Evolutionary conservation across 345 rosid genomes (phyloP).

Genomic region (Sonneratia alba): DNA sequence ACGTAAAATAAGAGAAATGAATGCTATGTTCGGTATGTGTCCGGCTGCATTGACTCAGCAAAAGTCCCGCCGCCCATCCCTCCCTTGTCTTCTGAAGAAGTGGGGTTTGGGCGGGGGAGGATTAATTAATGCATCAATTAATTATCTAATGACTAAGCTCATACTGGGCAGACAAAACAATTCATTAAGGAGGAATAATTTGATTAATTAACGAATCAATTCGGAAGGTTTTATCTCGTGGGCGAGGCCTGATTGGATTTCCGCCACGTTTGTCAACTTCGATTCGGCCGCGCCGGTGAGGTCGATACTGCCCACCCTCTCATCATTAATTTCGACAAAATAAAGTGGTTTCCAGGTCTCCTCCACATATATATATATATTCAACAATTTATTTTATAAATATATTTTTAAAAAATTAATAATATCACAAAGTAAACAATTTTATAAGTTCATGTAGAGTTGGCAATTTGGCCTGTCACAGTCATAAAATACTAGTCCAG

Average conservation of each 20-base stretch:
- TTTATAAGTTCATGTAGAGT: too few species aligned
- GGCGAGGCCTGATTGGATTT: slow-evolving; percentile 5
- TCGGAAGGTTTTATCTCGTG: neutral
- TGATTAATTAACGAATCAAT: neutral
- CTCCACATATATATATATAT: neutral
- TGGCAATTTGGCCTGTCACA: too few species aligned
- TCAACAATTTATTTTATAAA: too few species aligned
- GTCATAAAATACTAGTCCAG: too few species aligned
- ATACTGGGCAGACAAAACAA: too few species aligned
- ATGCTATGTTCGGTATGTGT: neutral
- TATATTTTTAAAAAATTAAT: too few species aligned
- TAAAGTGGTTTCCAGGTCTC: neutral
- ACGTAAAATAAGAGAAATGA: too few species aligned
- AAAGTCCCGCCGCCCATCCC: neutral
- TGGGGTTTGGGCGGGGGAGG: neutral
- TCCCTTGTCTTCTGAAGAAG: neutral
- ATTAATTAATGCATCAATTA: neutral
- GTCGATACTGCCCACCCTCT: neutral
- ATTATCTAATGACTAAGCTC: neutral
- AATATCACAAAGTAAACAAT: too few species aligned
- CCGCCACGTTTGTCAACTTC: neutral
- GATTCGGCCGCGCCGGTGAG: neutral
- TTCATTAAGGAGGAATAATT: neutral
- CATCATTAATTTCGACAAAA: neutral
- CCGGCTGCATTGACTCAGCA: neutral